A percentile compares a stretch with the other conserved stretches of the same genome.
phyloP scores from a whole-genome alignment of 2,329 filamentous ascomycete genomes.

The Neonectria neomacrospora region DNA sequence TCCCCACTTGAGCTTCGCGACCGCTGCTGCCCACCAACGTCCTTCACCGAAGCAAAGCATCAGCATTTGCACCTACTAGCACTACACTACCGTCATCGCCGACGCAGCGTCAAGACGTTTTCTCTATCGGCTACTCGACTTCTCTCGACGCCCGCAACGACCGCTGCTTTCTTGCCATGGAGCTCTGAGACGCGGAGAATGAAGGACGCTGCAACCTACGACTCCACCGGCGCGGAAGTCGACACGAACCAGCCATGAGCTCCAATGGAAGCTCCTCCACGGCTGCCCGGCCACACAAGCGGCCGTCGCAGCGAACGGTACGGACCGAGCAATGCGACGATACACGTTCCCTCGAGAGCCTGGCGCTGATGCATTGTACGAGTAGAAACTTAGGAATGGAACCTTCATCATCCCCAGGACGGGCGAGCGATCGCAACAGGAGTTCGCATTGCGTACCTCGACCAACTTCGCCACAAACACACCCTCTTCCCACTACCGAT shows the following conservation, averaged over 20 bases:
- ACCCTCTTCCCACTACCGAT: constrained; percentile 30
- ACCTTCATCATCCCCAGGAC: constrained; percentile 89
- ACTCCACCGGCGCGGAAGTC: constrained; percentile 38
- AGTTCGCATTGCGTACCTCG: constrained; percentile 78
- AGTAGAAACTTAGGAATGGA: constrained; percentile 80
- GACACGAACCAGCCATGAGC: constrained; percentile 57
- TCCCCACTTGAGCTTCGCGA: not conserved
- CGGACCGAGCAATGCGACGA: constrained; percentile 33
- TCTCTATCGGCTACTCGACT: not conserved
- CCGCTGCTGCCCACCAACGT: not conserved
- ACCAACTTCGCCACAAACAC: constrained; percentile 37
- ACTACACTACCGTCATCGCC: not conserved
- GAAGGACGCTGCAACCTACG: constrained; percentile 34
- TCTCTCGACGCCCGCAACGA: not conserved
- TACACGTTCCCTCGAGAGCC: not conserved
- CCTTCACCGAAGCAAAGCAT: not conserved
- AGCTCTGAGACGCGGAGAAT: constrained; percentile 38
- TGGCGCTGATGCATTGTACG: constrained; percentile 29
- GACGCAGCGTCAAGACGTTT: not conserved
- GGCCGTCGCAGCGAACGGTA: constrained; percentile 60
- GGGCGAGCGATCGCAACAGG: constrained; percentile 83
- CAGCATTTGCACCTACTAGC: not conserved
- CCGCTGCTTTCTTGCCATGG: constrained; percentile 29
- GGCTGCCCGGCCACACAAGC: constrained; percentile 54
- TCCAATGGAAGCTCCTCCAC: constrained; percentile 47